Conservation (phyloP, 371 early-diverging fungal species). For the Dichotomocladium elegans region DNA sequence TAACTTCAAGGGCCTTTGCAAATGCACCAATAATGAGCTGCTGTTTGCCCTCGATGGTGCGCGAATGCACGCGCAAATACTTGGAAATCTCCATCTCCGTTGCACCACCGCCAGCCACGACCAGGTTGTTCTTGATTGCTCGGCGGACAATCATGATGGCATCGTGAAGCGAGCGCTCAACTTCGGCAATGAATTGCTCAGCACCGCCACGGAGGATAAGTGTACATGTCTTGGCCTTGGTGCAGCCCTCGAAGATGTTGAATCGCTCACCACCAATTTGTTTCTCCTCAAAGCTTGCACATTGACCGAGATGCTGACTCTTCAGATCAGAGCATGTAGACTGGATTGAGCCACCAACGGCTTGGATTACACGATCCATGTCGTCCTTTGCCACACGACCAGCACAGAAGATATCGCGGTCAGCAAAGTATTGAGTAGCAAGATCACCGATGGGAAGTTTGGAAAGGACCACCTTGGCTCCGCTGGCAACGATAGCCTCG, state of each 20-base stretch:
- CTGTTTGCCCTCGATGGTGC: slow-evolving; percentile 94
- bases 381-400: slow-evolving; percentile 97
- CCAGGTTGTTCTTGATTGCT: slow-evolving; percentile 90
- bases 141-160: slow-evolving; percentile 99
- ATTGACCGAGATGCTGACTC: slow-evolving; percentile 82
- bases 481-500: slow-evolving; percentile 95
- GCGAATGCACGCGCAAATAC: slow-evolving; percentile 88
- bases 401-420: slow-evolving; percentile 98
- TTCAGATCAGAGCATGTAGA: slow-evolving; percentile 88
- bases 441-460: slow-evolving; percentile 99
- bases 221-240: slow-evolving; percentile 94
- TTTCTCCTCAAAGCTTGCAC: slow-evolving; percentile 94
- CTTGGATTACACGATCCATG: slow-evolving; percentile 90
- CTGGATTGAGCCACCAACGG: slow-evolving; percentile 95
- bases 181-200: slow-evolving; percentile 99
- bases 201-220: slow-evolving; percentile 98
- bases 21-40: slow-evolving; percentile 96
- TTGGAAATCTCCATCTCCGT: slow-evolving; percentile 98
- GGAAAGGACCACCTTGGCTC: slow-evolving; percentile 99
- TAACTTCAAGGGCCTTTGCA: slow-evolving; percentile 98
- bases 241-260: slow-evolving; percentile 95
- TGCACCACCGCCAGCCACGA: slow-evolving; percentile 99
- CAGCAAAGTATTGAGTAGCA: slow-evolving; percentile 99
- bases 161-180: slow-evolving; percentile 98
- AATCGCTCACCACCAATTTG: slow-evolving; percentile 98